phyloP scores from a whole-genome alignment of 1,139 yeast genomes.

The Nakaseomyces nivariensis region DNA sequence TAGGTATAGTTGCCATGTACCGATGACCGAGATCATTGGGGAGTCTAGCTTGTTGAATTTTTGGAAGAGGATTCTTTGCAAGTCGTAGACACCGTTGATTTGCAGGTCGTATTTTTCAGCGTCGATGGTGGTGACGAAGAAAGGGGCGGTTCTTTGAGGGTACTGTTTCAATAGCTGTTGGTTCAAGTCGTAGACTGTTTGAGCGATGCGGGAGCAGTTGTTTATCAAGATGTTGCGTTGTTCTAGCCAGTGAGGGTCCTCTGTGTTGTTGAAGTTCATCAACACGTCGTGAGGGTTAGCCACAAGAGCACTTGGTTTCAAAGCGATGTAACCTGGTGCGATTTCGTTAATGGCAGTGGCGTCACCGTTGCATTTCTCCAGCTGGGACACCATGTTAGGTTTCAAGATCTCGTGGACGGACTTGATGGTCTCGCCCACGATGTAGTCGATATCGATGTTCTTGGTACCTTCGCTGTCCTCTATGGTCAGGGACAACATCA shows the following conservation, averaged over 20 bases:
- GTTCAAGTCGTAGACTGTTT: slow-evolving; percentile 50
- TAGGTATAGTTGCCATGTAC: slow-evolving; percentile 90
- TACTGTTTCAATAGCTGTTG: slow-evolving; percentile 38
- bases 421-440: slow-evolving; percentile 54
- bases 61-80: slow-evolving; percentile 73
- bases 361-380: slow-evolving; percentile 19
- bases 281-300: slow-evolving; percentile 69
- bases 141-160: slow-evolving; percentile 66
- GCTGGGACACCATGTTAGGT: slow-evolving; percentile 53
- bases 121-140: slow-evolving; percentile 79
- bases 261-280: slow-evolving; percentile 43
- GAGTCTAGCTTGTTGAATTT: slow-evolving; percentile 54
- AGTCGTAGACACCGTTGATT: slow-evolving; percentile 72
- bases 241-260: slow-evolving; percentile 37
- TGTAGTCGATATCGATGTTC: slow-evolving; percentile 49
- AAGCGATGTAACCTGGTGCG: slow-evolving; percentile 78
- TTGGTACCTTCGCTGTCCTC: slow-evolving; percentile 79
- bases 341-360: slow-evolving; percentile 41
- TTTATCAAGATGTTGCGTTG: slow-evolving; percentile 54
- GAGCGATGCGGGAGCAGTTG: slow-evolving; percentile 51
- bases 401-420: slow-evolving; percentile 63
- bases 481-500: slow-evolving; percentile 89
- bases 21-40: slow-evolving; percentile 60
- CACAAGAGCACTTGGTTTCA: slow-evolving; percentile 88
- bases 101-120: slow-evolving; percentile 88